phyloP scores from a whole-genome alignment of 371 early-diverging fungal genomes.

The Dinochytrium kinnereticum region DNA sequence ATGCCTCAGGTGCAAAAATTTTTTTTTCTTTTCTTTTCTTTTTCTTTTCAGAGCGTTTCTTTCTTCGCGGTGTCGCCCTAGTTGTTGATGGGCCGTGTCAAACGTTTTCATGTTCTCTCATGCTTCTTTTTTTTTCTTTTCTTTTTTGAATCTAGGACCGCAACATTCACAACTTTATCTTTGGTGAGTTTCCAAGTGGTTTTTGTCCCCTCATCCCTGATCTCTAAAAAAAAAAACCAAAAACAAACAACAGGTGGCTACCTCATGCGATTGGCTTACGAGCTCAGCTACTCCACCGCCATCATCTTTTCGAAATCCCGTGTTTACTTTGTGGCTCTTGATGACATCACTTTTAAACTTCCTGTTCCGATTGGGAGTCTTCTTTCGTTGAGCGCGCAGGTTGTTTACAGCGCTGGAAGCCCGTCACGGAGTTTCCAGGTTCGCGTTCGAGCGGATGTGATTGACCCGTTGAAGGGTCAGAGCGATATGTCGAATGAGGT shows the following conservation, averaged over 20 bases:
- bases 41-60: too few species aligned
- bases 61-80: too few species aligned
- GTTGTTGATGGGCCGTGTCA: too few species aligned
- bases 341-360: conserved; percentile 82
- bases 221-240: too few species aligned
- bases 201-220: background rate
- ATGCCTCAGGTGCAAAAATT: conserved; percentile 71
- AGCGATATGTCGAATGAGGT: conserved; percentile 28
- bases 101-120: background rate
- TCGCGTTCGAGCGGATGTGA: conserved; percentile 74
- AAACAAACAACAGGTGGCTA: conserved; percentile 36
- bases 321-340: conserved; percentile 70
- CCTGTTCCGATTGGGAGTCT: conserved; percentile 93
- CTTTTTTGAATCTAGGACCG: conserved; percentile 58
- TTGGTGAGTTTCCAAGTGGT: conserved; percentile 84
- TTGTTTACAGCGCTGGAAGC: conserved; percentile 57
- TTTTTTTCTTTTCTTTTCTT: too few species aligned
- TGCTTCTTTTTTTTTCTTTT: background rate
- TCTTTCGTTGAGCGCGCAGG: conserved; percentile 72
- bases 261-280: conserved; percentile 55
- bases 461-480: conserved; percentile 64
- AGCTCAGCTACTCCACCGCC: conserved; percentile 78
- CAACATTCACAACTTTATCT: conserved; percentile 91
- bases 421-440: conserved; percentile 71
- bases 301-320: conserved; percentile 65